phyloP scores from a whole-genome alignment of 1,284 basidiomycete species.

The Microbotryum lychnidis-dioicae region DNA sequence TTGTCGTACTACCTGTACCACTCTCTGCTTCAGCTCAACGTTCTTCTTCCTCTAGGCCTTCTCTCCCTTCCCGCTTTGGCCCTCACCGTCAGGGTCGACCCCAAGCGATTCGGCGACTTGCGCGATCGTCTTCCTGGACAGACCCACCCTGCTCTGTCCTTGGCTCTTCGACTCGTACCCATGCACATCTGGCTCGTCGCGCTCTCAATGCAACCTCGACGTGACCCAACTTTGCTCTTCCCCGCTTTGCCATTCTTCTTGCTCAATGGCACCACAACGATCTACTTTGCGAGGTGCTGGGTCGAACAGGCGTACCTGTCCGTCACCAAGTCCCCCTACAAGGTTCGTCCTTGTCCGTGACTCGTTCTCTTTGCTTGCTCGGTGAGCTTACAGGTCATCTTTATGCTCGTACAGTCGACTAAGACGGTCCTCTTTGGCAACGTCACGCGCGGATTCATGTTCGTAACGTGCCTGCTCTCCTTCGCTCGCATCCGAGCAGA shows the following conservation, averaged over 20 bases:
- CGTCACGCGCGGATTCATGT: constrained; percentile 62
- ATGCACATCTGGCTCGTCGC: constrained; percentile 83
- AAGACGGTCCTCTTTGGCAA: constrained; percentile 64
- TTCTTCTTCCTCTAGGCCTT: constrained; percentile 70
- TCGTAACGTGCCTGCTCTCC: constrained; percentile 60
- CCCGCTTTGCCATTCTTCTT: constrained; percentile 85
- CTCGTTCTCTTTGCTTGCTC: no score
- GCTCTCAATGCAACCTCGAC: constrained; percentile 76
- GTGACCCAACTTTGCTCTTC: constrained; percentile 98
- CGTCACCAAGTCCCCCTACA: constrained; percentile 71
- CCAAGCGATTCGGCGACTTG: constrained; percentile 59
- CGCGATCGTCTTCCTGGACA: constrained; percentile 27
- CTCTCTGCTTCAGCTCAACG: constrained; percentile 87
- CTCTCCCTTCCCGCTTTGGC: constrained; percentile 66
- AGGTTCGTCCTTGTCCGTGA: constrained; percentile 46
- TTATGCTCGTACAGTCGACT: constrained; percentile 55
- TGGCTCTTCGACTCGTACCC: constrained; percentile 67
- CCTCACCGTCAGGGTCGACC: constrained; percentile 68
- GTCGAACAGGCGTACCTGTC: constrained; percentile 66
- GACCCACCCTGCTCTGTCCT: constrained; percentile 42
- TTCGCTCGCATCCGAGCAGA: constrained; percentile 69
- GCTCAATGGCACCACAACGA: constrained; percentile 81
- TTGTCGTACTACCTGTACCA: constrained; percentile 75
- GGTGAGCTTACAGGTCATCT: background rate
- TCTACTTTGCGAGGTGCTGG: constrained; percentile 79